These are phyloP conservation scores for Colletotrichum tamarilloi DNA, from an alignment of 2,329 filamentous ascomycete species.

Conservation along the genomic window DNA sequence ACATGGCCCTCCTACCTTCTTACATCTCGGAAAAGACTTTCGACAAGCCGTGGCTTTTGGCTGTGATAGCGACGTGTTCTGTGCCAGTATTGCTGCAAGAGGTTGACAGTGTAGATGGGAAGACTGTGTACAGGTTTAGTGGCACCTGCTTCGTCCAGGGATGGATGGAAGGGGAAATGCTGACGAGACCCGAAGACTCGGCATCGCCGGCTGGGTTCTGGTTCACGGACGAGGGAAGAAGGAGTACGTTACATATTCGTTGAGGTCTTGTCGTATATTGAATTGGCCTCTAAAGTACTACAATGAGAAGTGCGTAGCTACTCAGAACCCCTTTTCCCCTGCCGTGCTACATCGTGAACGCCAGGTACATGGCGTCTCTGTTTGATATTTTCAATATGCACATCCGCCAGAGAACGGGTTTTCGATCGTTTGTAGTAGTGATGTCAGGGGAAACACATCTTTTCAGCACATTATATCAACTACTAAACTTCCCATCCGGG, in stretches of 20 bases:
- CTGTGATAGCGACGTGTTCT: neutral
- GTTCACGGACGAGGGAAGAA: neutral
- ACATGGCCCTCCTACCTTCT: neutral
- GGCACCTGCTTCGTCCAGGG: neutral
- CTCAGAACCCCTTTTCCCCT: neutral
- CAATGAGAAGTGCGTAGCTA: neutral
- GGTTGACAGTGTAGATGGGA: neutral
- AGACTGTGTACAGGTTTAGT: neutral
- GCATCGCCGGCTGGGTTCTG: neutral
- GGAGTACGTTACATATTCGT: neutral
- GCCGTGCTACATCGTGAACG: neutral
- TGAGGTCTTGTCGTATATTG: neutral
- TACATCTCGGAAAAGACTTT: neutral
- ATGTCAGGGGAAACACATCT: too few relatives aligned
- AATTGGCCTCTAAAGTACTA: neutral
- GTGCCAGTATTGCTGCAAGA: neutral
- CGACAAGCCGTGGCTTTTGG: neutral
- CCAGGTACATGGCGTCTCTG: too few relatives aligned
- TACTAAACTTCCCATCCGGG: too few relatives aligned
- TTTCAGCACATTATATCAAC: too few relatives aligned
- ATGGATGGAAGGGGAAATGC: neutral
- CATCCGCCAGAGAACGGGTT: too few relatives aligned
- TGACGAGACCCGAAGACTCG: neutral
- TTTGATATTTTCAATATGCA: fast-evolving
- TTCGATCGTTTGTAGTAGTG: too few relatives aligned